Evolutionary conservation across 352 stramenopile species (phyloP), one percentile per base, ranked within the genome.

Genomic region (Nothophytophthora sp.): DNA sequence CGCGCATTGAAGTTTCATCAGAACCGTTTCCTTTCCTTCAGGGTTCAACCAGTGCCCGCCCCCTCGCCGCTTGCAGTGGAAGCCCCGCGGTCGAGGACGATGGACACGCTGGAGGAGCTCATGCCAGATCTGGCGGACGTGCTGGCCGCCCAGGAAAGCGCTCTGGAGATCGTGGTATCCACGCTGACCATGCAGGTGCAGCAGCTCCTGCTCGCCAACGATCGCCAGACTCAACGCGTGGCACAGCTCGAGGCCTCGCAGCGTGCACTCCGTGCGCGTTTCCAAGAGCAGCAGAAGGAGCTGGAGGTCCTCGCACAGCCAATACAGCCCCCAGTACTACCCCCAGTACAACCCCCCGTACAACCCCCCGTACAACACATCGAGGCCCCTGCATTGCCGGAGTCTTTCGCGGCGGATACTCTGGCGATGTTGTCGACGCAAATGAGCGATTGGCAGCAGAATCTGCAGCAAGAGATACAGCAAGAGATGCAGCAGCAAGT

Each of bases 81-180:
- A n/a, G n/a, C n/a, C n/a, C n/a, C n/a, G n/a, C n/a, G 33, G 18
- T 10, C 13, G 33, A 19, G n/a, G 16, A 22, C 19, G 18, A 90
- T 90, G 80, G 80, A 70, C 49, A 54, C 62, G 39, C 68, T 90
- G 23, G 80, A 86, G 45, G 74, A 87, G 45, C 47, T 87, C 33
- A 65, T 90, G 51, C 80, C 76, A 20, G 76, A 80, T 39, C 77
- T 90, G 62, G 75, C 62, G 36, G 73, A 71, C 39, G 68, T 88
- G 24, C 70, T 90, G 40, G 67, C 61, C 0, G 70, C 76, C 12
- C 80, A 90, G 59, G 80, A 90, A 52, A 62, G 43, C n/a, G 61
- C 80, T 10, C 46, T 88, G 19, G 75, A 62, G 41, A 83, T 70
- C 25, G 72, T 77, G 11, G 62, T 90, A 33, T 46, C 59, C 13